Base-by-base conservation (phyloP, 2,329 filamentous ascomycete species). In the Chaetomium sp. region DNA sequence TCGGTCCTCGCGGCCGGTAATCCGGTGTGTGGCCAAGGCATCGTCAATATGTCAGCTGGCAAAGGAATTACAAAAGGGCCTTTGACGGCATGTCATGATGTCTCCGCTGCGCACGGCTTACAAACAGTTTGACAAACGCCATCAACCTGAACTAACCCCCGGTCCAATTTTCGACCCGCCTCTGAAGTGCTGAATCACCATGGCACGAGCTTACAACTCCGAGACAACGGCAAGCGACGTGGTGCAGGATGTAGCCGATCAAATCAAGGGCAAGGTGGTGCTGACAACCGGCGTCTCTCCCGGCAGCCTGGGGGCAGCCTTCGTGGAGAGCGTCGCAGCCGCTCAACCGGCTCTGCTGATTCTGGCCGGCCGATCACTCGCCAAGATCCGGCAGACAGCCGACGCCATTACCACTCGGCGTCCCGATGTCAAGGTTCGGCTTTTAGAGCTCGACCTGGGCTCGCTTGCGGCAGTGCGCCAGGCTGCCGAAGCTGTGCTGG, bases 241-340 rank as follows among this genome's bases (percentile, higher is more conserved):
- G 37, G 37, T 40, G 12, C 37, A 40, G 37, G 37, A 40, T 40
- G 37, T 40, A 40, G 37, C 37, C 37, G 37, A 40, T 4, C 37
- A 40, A 40, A 72, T 74, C 64, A 66, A 64, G 34, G 65, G 65
- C 53, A 74, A 73, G 46, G 67, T 64, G 4, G 64, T 77, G 50
- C 67, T 78, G 42, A 69, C 71, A 2, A 77, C 74, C 0, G 74
- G 75, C n/a, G 69, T 74, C 33, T 70, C 72, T 4, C 71, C 70
- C 4, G 65, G 67, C 50, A 66, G 70, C 32, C 65, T 77, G 11
- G 74, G 74, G n/a, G 67, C 68, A 34, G 55, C 60, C 6, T 75
- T 74, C 47, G 67, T 69, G 36, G 54, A 65, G 11, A 60, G 68
- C 41, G 65, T 78, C 43, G 75, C 76, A 19, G 62, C 69, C 9